These are phyloP conservation scores for Ustilago cynodontis DNA, from an alignment of 1,284 basidiomycete species.

Conservation along the genomic window DNA sequence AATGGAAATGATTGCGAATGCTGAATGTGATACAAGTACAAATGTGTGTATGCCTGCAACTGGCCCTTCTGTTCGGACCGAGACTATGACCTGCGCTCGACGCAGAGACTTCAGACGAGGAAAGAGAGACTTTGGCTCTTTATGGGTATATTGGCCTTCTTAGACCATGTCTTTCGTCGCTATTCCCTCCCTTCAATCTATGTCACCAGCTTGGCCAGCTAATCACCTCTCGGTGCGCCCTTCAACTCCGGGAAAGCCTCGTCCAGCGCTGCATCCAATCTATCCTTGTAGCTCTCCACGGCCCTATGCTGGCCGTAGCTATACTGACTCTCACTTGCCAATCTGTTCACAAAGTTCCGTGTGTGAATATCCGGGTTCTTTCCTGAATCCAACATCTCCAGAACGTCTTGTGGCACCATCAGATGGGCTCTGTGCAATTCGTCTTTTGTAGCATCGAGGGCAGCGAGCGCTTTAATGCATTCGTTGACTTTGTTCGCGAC, in stretches of 20 bases:
- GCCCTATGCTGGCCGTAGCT: slow-evolving; percentile 59
- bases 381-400: slow-evolving; percentile 66
- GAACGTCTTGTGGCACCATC: slow-evolving; percentile 60
- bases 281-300: slow-evolving; percentile 36
- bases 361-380: slow-evolving; percentile 68
- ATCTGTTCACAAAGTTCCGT: slow-evolving; percentile 60
- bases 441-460: slow-evolving; percentile 55
- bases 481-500: slow-evolving; percentile 62
- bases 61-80: neutral
- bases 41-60: neutral
- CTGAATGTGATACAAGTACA: neutral
- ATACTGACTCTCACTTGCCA: slow-evolving; percentile 68
- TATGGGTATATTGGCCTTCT: neutral
- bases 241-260: slow-evolving; percentile 44
- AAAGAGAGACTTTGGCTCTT: neutral
- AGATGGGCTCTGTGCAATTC: slow-evolving; percentile 48
- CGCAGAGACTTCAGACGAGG: neutral
- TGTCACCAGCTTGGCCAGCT: neutral
- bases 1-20: neutral
- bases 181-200: neutral
- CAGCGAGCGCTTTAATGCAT: slow-evolving; percentile 55
- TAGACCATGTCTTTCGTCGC: neutral
- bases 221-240: neutral
- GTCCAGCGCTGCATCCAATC: slow-evolving; percentile 36
- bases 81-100: neutral